Percentiles rank a stretch among this genome's conserved stretches.
phyloP scores from a whole-genome alignment of 2,329 filamentous ascomycete species.

The Achaetomium macrosporum region DNA sequence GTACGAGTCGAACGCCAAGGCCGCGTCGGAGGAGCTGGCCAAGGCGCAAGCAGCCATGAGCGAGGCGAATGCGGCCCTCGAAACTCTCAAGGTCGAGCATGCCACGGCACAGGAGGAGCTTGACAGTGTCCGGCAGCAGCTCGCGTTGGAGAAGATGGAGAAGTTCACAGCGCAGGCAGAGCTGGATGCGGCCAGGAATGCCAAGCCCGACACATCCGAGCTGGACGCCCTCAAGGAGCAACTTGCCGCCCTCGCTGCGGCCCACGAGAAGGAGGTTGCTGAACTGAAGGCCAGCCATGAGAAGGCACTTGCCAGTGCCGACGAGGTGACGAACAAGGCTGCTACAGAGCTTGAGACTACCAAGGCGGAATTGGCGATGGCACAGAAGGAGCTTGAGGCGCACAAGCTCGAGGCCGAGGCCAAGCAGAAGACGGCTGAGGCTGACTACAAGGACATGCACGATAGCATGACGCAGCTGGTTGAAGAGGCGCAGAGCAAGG shows the following conservation, averaged over 20 bases:
- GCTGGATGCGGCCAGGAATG: slow-evolving; percentile 51
- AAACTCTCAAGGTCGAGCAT: slow-evolving; percentile 36
- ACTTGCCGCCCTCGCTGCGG: slow-evolving; percentile 42
- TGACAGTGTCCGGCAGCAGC: slow-evolving; percentile 43
- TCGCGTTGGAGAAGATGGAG: slow-evolving; percentile 56
- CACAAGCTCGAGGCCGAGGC: slow-evolving; percentile 46
- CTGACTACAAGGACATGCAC: slow-evolving; percentile 59
- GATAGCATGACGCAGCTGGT: slow-evolving; percentile 56
- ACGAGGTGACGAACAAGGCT: slow-evolving; percentile 34
- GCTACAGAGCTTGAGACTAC: slow-evolving; percentile 33
- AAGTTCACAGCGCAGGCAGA: slow-evolving; percentile 55
- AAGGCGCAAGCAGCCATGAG: slow-evolving; percentile 33
- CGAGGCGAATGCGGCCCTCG: slow-evolving; percentile 34
- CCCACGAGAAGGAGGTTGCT: slow-evolving; percentile 37
- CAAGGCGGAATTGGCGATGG: slow-evolving; percentile 42
- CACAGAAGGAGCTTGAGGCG: slow-evolving; percentile 49
- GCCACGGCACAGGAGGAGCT: slow-evolving; percentile 43
- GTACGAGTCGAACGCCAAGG: slow-evolving; percentile 28
- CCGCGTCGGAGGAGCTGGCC: slow-evolving; percentile 31
- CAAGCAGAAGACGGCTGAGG: slow-evolving; percentile 48
- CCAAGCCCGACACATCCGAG: slow-evolving; percentile 51
- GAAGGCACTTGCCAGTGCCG: slow-evolving; percentile 29
- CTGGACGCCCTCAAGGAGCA: slow-evolving; percentile 47
- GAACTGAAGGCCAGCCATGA: slow-evolving; percentile 33
- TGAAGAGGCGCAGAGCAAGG: slow-evolving; percentile 52